Evolutionary conservation across 345 rosid species (phyloP), one percentile per base, ranked within the genome.

Genomic region (Aegle marmelos): DNA sequence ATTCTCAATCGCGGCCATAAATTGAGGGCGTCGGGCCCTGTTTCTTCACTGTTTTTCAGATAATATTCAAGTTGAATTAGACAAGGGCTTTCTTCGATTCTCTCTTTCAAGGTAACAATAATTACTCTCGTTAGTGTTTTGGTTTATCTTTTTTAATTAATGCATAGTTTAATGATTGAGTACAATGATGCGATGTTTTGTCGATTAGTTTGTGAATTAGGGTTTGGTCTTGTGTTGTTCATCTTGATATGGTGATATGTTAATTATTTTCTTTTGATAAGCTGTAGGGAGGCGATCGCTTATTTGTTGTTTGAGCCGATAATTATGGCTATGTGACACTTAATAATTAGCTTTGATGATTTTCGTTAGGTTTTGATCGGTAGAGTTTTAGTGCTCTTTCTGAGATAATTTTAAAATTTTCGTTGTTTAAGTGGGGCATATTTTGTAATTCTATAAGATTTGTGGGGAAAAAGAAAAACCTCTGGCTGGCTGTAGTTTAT

Each of bases 21-120:
- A n/a, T 9, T 0, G 0, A 36, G 65, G 30, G 3, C 2, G 1
- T 36, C 53, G 0, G 3, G 0, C 5, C 28, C 34, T 1, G 0
- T 0, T 13, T 7, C 14, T 0, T 34, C 54, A 39, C 54, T 2
- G 16, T 9, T 57, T 58, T 13, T 34, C 65, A 22, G 21, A 16
- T 22, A 72, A 1, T 33, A 65, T 72, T 24, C 53, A 0, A 10
- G 0, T 7, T 3, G 1, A 2, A 6, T 53, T 11, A 2, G 34
- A 45, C 2, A 0, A 24, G 6, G 21, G 72, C 72, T n/a, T 68
- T 25, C 33, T 24, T 41, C 33, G 1, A 37, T 6, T 19, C 11
- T 72, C 48, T 45, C 50, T 72, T 6, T 57, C n/a, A 72, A 72
- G 66, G 76, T 72, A 56, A 14, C 45, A 56, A 6, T 27, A 17